Evolutionary conservation across 495 filamentous ascomycete species (phyloP).

Genomic region (Massariosphaeria phaeospora): DNA sequence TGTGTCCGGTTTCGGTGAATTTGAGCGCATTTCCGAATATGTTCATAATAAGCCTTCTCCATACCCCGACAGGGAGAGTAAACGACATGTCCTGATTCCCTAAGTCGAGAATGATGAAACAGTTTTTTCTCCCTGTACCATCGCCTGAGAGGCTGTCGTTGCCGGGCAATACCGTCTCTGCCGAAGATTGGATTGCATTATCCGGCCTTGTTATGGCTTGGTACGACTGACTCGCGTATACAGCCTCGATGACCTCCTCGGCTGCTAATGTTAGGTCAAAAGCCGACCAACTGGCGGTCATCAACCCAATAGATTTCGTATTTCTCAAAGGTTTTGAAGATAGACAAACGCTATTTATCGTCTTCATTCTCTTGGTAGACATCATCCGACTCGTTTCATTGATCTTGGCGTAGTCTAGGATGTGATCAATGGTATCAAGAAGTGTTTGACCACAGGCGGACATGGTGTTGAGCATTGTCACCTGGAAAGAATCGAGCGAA

Average conservation of each 20-base stretch:
- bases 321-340: conserved; percentile 16
- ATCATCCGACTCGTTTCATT: conserved; percentile 21
- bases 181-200: too few species aligned
- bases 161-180: neutral
- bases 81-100: conserved; percentile 21
- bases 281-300: neutral
- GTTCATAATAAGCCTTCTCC: conserved; percentile 37
- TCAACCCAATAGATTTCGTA: too few species aligned
- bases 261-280: conserved; percentile 32
- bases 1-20: conserved; percentile 35
- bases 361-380: conserved; percentile 16
- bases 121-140: neutral
- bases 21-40: conserved; percentile 39
- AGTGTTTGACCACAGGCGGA: conserved; percentile 33
- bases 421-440: conserved; percentile 34
- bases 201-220: too few species aligned
- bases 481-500: conserved; percentile 25
- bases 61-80: conserved; percentile 18
- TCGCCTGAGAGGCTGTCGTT: neutral
- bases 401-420: conserved; percentile 36
- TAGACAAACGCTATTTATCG: conserved; percentile 8
- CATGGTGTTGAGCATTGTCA: conserved; percentile 27
- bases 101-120: conserved; percentile 30
- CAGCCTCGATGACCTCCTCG: conserved; percentile 38
- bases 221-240: conserved; percentile 28